These are phyloP conservation scores for Pisolithus sp. DNA, from an alignment of 768 basidiomycete species.

Conservation along the genomic window DNA sequence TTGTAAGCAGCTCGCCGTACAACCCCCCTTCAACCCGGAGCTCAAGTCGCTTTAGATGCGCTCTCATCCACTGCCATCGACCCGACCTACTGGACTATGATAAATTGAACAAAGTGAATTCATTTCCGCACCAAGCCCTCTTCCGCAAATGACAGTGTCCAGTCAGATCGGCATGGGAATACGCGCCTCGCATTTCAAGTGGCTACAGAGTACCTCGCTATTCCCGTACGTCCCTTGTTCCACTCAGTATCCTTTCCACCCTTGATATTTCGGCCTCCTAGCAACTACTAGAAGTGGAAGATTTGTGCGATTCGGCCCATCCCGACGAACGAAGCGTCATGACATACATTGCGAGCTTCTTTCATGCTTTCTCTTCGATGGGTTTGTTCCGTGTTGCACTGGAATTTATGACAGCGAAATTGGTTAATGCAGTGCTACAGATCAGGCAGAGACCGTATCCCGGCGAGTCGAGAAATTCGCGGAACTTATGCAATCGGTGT, in stretches of 20 bases:
- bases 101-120: slow-evolving; percentile 69
- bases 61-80: slow-evolving; percentile 94
- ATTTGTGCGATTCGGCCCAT: slow-evolving; percentile 78
- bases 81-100: slow-evolving; percentile 93
- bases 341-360: slow-evolving; percentile 96
- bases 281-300: slow-evolving; percentile 95
- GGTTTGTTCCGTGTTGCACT: slow-evolving; percentile 43
- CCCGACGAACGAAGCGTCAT: slow-evolving; percentile 97
- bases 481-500: slow-evolving; percentile 89
- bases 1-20: slow-evolving; percentile 48
- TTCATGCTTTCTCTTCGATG: slow-evolving; percentile 97
- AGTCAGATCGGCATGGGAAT: slow-evolving; percentile 77
- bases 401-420: not conserved
- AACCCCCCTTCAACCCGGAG: not conserved
- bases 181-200: slow-evolving; percentile 83
- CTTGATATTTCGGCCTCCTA: slow-evolving; percentile 24
- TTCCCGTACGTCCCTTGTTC: slow-evolving; percentile 58
- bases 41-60: slow-evolving; percentile 57
- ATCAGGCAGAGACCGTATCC: slow-evolving; percentile 92
- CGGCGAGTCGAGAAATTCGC: slow-evolving; percentile 94
- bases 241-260: not conserved
- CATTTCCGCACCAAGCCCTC: not conserved
- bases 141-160: slow-evolving; percentile 7
- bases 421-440: slow-evolving; percentile 34
- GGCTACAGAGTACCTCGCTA: slow-evolving; percentile 82